Evolutionary conservation across 73 alveolate genomes (phyloP).

Genomic region (Symbiodinium pilosum): DNA sequence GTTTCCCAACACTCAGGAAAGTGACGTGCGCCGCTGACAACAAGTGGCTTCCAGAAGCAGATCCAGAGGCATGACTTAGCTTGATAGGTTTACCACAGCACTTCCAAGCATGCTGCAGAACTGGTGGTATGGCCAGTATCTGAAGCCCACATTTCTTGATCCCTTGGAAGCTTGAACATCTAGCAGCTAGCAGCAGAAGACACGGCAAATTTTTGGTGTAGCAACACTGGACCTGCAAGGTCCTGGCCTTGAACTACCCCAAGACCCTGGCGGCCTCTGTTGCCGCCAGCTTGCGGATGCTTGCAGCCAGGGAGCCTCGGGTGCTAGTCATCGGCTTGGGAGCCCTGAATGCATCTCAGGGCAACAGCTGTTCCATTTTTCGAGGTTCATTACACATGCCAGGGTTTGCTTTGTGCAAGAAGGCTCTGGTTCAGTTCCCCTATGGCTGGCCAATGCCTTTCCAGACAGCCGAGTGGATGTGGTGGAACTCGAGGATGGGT

Average conservation of each 20-base stretch:
- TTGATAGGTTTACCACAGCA: too few relatives aligned
- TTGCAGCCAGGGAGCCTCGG: neutral
- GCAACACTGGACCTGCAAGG: neutral
- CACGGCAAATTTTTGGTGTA: neutral
- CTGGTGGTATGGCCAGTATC: too few relatives aligned
- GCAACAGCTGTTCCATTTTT: too few relatives aligned
- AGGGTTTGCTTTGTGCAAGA: too few relatives aligned
- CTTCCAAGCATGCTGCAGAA: too few relatives aligned
- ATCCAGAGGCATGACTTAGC: constrained; percentile 25
- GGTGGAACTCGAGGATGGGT: constrained; percentile 49
- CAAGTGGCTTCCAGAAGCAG: constrained; percentile 49
- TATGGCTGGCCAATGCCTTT: constrained; percentile 56
- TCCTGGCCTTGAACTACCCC: constrained; percentile 82
- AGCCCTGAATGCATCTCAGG: neutral
- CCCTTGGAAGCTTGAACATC: neutral
- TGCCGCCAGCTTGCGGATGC: constrained; percentile 1
- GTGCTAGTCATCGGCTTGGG: constrained; percentile 80
- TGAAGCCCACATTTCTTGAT: too few relatives aligned
- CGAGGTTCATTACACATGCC: too few relatives aligned
- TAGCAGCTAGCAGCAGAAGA: neutral
- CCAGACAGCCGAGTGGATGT: constrained; percentile 65
- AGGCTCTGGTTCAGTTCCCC: constrained; percentile 66
- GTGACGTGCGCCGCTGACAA: constrained; percentile 64
- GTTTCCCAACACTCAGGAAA: neutral
- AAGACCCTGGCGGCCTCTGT: constrained; percentile 57